Evolutionary conservation across 108 stramenopile genomes (phyloP).

Genomic region (Fragilaria crotonensis): DNA sequence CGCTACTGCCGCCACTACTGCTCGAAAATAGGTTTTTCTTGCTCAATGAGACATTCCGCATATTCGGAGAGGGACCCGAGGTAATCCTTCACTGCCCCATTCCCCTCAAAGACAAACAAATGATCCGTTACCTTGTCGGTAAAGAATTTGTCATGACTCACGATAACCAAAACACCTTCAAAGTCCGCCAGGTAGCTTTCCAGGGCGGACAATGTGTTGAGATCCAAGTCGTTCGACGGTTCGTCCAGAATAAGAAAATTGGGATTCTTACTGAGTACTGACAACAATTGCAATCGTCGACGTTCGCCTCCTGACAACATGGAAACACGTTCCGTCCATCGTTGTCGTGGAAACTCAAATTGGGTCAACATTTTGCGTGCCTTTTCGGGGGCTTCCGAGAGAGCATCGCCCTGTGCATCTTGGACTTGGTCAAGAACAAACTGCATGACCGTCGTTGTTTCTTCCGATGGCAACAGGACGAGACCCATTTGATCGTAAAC

Average conservation of each 20-base stretch:
- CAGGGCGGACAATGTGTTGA: slow-evolving; percentile 73
- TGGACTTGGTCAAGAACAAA: slow-evolving; percentile 70
- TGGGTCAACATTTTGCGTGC: slow-evolving; percentile 65
- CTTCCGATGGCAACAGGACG: slow-evolving; percentile 36
- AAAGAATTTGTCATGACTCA: slow-evolving; percentile 91
- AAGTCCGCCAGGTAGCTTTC: slow-evolving; percentile 80
- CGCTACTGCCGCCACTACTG: not conserved
- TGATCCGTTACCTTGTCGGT: slow-evolving; percentile 90
- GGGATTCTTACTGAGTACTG: slow-evolving; percentile 62
- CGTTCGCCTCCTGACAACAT: slow-evolving; percentile 78
- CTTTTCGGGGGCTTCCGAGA: slow-evolving; percentile 53
- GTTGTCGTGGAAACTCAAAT: slow-evolving; percentile 58
- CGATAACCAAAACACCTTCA: slow-evolving; percentile 85
- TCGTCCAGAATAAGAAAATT: slow-evolving; percentile 71
- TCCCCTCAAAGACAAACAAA: slow-evolving; percentile 83
- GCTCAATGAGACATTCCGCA: slow-evolving; percentile 63
- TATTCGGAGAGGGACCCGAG: slow-evolving; percentile 72
- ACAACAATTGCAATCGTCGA: slow-evolving; percentile 69
- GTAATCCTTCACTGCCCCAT: slow-evolving; percentile 79
- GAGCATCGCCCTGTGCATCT: slow-evolving; percentile 15
- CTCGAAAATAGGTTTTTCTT: slow-evolving; percentile 38
- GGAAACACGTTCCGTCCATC: slow-evolving; percentile 71
- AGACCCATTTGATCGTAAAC: slow-evolving; percentile 79
- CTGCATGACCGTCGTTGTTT: slow-evolving; percentile 53
- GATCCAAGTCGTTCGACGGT: slow-evolving; percentile 67